Base-by-base conservation (phyloP, 495 filamentous ascomycete species). In the Aspergillus egyptiacus region DNA sequence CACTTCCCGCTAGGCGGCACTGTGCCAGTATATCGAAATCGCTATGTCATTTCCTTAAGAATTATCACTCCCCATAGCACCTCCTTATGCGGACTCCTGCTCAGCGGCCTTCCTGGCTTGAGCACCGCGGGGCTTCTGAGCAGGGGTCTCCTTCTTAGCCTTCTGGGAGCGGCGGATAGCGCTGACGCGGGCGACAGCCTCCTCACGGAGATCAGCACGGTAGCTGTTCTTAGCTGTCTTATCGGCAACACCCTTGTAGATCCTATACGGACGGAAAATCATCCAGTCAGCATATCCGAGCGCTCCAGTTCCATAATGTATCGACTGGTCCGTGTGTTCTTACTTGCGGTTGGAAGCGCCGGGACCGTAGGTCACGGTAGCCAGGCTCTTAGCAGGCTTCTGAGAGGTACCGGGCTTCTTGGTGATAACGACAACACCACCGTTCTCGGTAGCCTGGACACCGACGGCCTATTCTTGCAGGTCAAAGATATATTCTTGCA, bases 181-280 rank as follows among this genome's bases (percentile, higher is more conserved):
- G 66, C 83, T 89, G 57, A 86, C 91, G 59, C 93, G 87, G 66
- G 91, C 77, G 64, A 97, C 85, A 54, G 90, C 90, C 57, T 82
- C 83, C 61, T 83, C 77, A 54, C 89, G 87, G 67, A 98, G 78
- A 65, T 98, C 93, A 59, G 83, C 66, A 64, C 93, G 84, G 80
- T 93, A 94, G 58, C 80, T 76, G 66, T 79, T 75, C 81, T 87
- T 90, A 62, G 89, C 86, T 51, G 84, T 84, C 65, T 72, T 72
- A 74, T 73, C 82, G 66, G 85, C 91, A 62, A 97, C 82, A 56
- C 77, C 74, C 74, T 83, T 86, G 80, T 88, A 96, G 70, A 86
- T 87, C 78, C 91, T 96, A 62, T 42, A 56, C 8, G 43, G 6
- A 31, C 13, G 23, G 30, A 35, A 30, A 15, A 22, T 37, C 17